phyloP scores from a whole-genome alignment of 805 yeast genomes.

The Ogataea minuta region DNA sequence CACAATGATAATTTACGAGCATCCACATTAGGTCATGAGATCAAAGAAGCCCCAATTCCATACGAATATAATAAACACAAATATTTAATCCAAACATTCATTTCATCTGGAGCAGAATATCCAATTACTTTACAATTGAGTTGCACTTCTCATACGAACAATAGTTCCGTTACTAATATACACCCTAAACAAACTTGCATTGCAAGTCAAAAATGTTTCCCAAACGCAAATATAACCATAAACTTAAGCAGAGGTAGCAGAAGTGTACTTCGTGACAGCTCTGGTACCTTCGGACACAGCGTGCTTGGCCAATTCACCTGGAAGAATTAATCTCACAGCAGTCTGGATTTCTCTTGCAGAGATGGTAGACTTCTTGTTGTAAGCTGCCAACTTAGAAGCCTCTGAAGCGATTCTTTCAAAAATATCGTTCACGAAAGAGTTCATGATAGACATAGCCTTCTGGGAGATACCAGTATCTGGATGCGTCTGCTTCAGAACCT shows the following conservation, averaged over 20 bases:
- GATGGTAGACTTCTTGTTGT: slow-evolving; percentile 97
- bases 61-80: too few species aligned
- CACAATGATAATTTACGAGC: too few species aligned
- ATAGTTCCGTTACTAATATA: slow-evolving; percentile 31
- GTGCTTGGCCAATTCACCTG: slow-evolving; percentile 97
- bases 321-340: slow-evolving; percentile 94
- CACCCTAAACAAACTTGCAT: slow-evolving; percentile 30
- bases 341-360: slow-evolving; percentile 98
- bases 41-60: too few species aligned
- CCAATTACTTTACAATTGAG: too few species aligned
- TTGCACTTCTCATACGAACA: slow-evolving; percentile 3
- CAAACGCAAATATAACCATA: slow-evolving; percentile 15
- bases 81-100: too few species aligned
- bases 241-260: slow-evolving; percentile 43
- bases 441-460: slow-evolving; percentile 98
- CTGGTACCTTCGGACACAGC: slow-evolving; percentile 98
- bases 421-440: slow-evolving; percentile 96
- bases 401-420: slow-evolving; percentile 97
- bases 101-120: too few species aligned
- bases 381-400: slow-evolving; percentile 97
- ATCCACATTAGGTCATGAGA: too few species aligned
- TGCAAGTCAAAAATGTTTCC: slow-evolving; percentile 18
- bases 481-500: slow-evolving; percentile 97
- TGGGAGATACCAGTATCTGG: slow-evolving; percentile 99
- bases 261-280: slow-evolving; percentile 94